A percentile compares a stretch with the other conserved stretches of the same genome.
Evolutionary conservation across 2,329 filamentous ascomycete genomes (phyloP).

Genomic region (Ambrosiella cleistominuta): DNA sequence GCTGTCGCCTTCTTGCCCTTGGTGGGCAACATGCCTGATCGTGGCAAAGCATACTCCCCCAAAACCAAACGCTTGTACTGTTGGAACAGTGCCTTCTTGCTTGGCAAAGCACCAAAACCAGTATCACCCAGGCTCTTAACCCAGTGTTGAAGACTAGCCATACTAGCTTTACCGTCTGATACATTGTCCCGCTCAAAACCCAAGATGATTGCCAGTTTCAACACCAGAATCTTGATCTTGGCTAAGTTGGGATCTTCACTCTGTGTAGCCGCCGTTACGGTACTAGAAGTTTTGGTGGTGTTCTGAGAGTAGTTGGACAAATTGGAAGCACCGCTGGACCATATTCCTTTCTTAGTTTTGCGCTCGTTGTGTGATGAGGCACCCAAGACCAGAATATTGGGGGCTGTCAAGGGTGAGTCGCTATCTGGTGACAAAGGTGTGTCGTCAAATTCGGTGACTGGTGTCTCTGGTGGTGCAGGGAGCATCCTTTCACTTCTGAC

Average conservation of each 20-base stretch:
- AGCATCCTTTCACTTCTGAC: slow-evolving; percentile 23
- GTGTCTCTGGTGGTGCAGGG: slow-evolving; percentile 55
- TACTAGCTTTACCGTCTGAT: slow-evolving; percentile 26
- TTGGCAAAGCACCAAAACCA: slow-evolving; percentile 57
- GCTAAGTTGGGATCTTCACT: slow-evolving; percentile 61
- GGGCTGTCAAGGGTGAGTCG: slow-evolving; percentile 42
- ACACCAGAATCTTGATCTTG: slow-evolving; percentile 59
- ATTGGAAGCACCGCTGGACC: slow-evolving; percentile 68
- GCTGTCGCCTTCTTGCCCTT: slow-evolving; percentile 44
- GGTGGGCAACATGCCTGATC: slow-evolving; percentile 26
- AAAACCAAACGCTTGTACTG: slow-evolving; percentile 68
- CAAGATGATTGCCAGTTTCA: slow-evolving; percentile 72
- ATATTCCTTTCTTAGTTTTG: slow-evolving; percentile 43
- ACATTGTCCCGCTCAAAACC: slow-evolving; percentile 51
- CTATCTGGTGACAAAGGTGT: slow-evolving; percentile 69
- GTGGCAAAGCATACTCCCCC: slow-evolving; percentile 43
- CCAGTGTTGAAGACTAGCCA: slow-evolving; percentile 50
- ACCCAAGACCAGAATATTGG: slow-evolving; percentile 76
- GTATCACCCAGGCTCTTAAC: slow-evolving; percentile 58
- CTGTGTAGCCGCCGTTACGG: slow-evolving; percentile 50
- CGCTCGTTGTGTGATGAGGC: slow-evolving; percentile 23
- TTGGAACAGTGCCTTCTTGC: slow-evolving; percentile 54
- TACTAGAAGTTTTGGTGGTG: slow-evolving; percentile 48
- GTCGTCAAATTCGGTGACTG: slow-evolving; percentile 90
- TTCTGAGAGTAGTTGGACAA: slow-evolving; percentile 64